A percentile compares a stretch with the other conserved stretches of the same genome.
Conservation (phyloP, 2,329 filamentous ascomycete genomes). For the Trichoderma asperellum region DNA sequence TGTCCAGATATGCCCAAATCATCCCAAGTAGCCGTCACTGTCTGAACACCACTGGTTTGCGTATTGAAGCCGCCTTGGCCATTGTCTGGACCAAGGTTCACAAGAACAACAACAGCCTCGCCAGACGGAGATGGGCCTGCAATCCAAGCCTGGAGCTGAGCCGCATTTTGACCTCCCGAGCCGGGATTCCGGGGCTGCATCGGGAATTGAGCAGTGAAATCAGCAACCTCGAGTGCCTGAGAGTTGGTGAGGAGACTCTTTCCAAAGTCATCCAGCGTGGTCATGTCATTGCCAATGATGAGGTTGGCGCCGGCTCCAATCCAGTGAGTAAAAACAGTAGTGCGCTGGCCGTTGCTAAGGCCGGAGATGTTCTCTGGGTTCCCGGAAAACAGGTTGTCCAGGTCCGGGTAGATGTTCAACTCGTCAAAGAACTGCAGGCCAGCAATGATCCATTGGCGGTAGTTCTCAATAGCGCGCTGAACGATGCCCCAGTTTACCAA, state of each 20-base stretch:
- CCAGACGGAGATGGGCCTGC: slow-evolving; percentile 28
- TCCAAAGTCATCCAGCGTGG: slow-evolving; percentile 28
- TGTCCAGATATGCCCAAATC: slow-evolving; percentile 28
- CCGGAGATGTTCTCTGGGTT: slow-evolving; percentile 30
- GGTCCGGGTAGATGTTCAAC: slow-evolving; percentile 30
- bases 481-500: slow-evolving; percentile 30
- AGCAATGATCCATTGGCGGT: slow-evolving; percentile 33
- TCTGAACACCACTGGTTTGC: slow-evolving; percentile 25
- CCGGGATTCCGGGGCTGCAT: slow-evolving; percentile 31
- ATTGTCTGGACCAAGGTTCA: slow-evolving; percentile 31
- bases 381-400: slow-evolving; percentile 32
- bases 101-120: slow-evolving; percentile 30
- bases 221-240: slow-evolving; percentile 28
- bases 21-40: slow-evolving; percentile 28
- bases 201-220: slow-evolving; percentile 31
- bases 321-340: slow-evolving; percentile 33
- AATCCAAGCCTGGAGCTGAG: slow-evolving; percentile 33
- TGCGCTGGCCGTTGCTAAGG: slow-evolving; percentile 30
- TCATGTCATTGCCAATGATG: slow-evolving; percentile 31
- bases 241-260: slow-evolving; percentile 28
- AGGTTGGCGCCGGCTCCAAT: slow-evolving; percentile 31
- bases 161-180: slow-evolving; percentile 28
- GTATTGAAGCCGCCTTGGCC: slow-evolving; percentile 31
- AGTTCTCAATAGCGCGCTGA: slow-evolving; percentile 33
- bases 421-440: slow-evolving; percentile 28